phyloP scores from a whole-genome alignment of 805 yeast genomes.

The Starmera amethionina region DNA sequence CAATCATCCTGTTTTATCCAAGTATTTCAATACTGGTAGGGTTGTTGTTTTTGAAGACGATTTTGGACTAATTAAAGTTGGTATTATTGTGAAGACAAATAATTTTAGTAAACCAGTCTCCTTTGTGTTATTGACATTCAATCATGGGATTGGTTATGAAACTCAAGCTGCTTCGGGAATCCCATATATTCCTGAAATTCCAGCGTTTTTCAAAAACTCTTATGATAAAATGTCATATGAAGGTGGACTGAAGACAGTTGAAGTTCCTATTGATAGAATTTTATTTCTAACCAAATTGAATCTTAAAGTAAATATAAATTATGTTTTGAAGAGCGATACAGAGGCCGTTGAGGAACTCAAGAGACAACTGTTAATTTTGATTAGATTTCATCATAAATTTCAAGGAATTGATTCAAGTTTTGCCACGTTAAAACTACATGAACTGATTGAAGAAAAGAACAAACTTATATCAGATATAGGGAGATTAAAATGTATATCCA shows the following conservation, averaged over 20 bases:
- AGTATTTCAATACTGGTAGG: slow-evolving; percentile 43
- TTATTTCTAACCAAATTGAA: slow-evolving; percentile 33
- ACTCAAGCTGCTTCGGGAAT: slow-evolving; percentile 22
- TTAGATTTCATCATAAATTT: slow-evolving; percentile 31
- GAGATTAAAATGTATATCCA: slow-evolving; percentile 15
- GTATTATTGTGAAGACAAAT: slow-evolving; percentile 39
- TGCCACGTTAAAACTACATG: slow-evolving; percentile 25
- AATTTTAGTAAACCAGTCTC: slow-evolving; percentile 4
- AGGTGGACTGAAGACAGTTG: slow-evolving; percentile 24
- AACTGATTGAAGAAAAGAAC: slow-evolving; percentile 28
- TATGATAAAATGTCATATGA: slow-evolving; percentile 18
- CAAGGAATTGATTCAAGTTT: slow-evolving; percentile 33
- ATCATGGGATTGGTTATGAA: slow-evolving; percentile 27
- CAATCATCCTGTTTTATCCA: slow-evolving; percentile 36
- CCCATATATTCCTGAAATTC: slow-evolving; percentile 24
- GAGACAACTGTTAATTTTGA: slow-evolving; percentile 24
- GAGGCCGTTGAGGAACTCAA: slow-evolving; percentile 26
- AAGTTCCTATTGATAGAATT: slow-evolving; percentile 31
- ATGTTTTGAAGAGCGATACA: slow-evolving; percentile 5
- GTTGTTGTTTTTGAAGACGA: slow-evolving; percentile 48
- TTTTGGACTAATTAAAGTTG: slow-evolving; percentile 31
- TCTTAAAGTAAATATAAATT: slow-evolving; percentile 3
- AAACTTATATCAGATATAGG: slow-evolving; percentile 23
- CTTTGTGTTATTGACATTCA: slow-evolving; percentile 34
- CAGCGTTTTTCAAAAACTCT: slow-evolving; percentile 15